phyloP scores from a whole-genome alignment of 768 basidiomycete species.

The Xanthoconium stramineum region DNA sequence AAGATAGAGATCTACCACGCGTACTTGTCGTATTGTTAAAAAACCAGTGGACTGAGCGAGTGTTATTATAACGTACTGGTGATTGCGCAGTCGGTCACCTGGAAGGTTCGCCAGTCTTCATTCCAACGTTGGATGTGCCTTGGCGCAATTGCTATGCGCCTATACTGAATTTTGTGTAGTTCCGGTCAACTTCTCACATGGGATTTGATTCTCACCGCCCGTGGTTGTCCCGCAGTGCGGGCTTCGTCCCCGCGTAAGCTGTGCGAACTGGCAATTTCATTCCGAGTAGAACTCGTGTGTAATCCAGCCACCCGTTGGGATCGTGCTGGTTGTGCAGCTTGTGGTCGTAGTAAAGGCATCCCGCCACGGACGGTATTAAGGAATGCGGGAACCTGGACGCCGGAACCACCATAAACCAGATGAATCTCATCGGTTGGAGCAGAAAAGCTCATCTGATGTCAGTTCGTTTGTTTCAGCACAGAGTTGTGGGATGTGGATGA shows the following conservation, averaged over 20 bases:
- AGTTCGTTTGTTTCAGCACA: conserved; percentile 12
- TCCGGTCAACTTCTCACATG: conserved; percentile 20
- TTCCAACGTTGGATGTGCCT: not conserved
- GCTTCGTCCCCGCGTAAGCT: conserved; percentile 21
- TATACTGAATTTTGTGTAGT: conserved; percentile 11
- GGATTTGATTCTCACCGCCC: conserved; percentile 22
- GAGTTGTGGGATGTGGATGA: conserved; percentile 3
- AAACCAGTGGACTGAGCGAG: not conserved
- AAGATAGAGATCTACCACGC: conserved; percentile 13
- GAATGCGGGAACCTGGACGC: too few species aligned
- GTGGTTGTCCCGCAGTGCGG: conserved; percentile 13
- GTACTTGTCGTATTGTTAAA: conserved; percentile 15
- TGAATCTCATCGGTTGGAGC: not conserved
- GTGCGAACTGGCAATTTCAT: conserved; percentile 11
- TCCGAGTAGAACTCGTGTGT: not conserved
- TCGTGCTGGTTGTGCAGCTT: not conserved
- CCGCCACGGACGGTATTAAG: not conserved
- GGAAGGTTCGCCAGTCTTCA: not conserved
- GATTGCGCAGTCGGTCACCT: not conserved
- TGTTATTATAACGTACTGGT: not conserved
- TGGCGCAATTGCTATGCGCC: conserved; percentile 19
- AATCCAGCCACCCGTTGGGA: conserved; percentile 1
- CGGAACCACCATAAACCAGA: not conserved
- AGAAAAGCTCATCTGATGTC: conserved; percentile 1
- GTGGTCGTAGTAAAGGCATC: not conserved